Percentiles rank a stretch among this genome's conserved stretches.
Evolutionary conservation across 441 rosid species (phyloP).

Genomic region (Bruguiera hainesii): DNA sequence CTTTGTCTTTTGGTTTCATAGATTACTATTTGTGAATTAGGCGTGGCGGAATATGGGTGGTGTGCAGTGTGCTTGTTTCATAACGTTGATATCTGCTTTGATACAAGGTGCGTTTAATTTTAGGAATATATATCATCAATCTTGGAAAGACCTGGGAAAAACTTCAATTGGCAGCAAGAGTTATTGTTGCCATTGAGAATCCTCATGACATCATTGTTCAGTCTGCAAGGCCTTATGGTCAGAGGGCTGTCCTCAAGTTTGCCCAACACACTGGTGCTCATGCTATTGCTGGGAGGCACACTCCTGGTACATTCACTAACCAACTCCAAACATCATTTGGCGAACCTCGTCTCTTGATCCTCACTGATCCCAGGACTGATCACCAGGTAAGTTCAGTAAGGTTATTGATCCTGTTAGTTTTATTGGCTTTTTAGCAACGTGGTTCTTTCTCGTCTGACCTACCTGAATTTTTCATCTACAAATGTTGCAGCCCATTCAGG

Average conservation of each 20-base stretch:
- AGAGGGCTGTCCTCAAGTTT: conserved; percentile 74
- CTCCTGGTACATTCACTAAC: conserved; percentile 88
- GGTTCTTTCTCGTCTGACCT: background rate
- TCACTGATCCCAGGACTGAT: conserved; percentile 86
- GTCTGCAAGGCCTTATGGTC: conserved; percentile 86
- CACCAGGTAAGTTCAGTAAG: conserved; percentile 51
- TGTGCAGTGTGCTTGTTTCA: no score
- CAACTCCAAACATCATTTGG: conserved; percentile 79
- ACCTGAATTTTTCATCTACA: background rate
- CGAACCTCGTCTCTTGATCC: conserved; percentile 76
- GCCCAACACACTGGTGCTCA: conserved; percentile 79
- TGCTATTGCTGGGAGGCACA: conserved; percentile 89
- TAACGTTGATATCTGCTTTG: background rate
- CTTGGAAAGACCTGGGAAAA: conserved; percentile 90
- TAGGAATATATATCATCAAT: conserved; percentile 73
- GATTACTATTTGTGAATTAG: no score
- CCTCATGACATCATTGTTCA: conserved; percentile 81
- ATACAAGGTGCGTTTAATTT: background rate
- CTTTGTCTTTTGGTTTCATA: no score
- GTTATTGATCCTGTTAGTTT: background rate
- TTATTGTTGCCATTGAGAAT: conserved; percentile 73
- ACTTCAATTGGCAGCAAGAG: conserved; percentile 70
- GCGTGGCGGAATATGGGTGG: no score
- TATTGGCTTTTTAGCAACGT: background rate
- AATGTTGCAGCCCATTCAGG: conserved; percentile 70